These are phyloP conservation scores for Flaveria brownii DNA, from an alignment of 129 eudicot species.

Conservation along the genomic window DNA sequence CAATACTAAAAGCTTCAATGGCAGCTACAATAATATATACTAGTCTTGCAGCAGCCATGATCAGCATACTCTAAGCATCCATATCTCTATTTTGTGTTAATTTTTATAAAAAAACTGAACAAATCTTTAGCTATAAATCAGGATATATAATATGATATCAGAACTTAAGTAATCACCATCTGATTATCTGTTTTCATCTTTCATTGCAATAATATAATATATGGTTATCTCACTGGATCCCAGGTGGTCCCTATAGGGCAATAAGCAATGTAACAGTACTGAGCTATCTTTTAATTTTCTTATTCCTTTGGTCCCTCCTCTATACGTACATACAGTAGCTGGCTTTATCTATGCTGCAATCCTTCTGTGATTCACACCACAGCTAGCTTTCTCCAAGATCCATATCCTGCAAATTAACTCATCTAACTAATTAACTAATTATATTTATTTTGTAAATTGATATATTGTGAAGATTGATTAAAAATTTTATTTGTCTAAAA, in stretches of 20 bases:
- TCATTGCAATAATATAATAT: conserved; percentile 19
- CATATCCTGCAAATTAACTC: conserved; percentile 21
- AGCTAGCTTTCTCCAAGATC: conserved; percentile 29
- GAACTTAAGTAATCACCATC: neutral
- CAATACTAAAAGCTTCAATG: neutral
- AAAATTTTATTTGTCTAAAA: neutral
- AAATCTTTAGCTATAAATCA: neutral
- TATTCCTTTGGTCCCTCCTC: conserved; percentile 48
- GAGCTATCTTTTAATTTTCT: conserved; percentile 34
- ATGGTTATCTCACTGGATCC: neutral
- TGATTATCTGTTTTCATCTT: neutral
- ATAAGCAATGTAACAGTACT: conserved; percentile 36
- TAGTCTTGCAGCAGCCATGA: too few relatives aligned
- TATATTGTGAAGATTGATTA: neutral
- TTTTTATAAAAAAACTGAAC: neutral
- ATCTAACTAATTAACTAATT: neutral
- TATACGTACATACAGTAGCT: conserved; percentile 32
- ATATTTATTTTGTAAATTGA: neutral
- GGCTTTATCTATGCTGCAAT: conserved; percentile 42
- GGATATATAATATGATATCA: neutral
- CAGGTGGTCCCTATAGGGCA: conserved; percentile 34
- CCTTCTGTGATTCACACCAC: conserved; percentile 29
- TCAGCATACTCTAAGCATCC: too few relatives aligned
- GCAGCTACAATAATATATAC: neutral
- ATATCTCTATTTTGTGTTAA: neutral